Evolutionary conservation across 2,329 filamentous ascomycete genomes (phyloP).

Genomic region (Magnaporthiopsis rhizophila): DNA sequence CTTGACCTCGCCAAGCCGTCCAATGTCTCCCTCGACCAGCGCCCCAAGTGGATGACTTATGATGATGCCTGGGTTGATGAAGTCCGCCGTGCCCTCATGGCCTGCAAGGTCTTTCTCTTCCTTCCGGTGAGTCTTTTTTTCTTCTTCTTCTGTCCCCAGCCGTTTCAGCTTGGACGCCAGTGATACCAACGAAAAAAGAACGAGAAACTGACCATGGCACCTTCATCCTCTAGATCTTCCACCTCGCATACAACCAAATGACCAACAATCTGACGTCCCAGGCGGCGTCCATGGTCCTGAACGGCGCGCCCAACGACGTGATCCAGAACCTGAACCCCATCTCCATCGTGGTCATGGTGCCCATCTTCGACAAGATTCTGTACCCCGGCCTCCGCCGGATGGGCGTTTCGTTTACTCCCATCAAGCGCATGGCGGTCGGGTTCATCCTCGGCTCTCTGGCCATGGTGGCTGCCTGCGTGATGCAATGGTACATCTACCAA

Average conservation of each 20-base stretch:
- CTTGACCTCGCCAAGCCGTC: slow-evolving; percentile 51
- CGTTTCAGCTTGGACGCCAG: slow-evolving; percentile 24
- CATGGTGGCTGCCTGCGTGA: slow-evolving; percentile 47
- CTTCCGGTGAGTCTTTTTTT: slow-evolving; percentile 47
- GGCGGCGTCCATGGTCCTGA: slow-evolving; percentile 55
- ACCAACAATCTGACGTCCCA: slow-evolving; percentile 55
- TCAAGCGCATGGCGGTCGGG: slow-evolving; percentile 65
- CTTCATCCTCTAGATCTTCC: slow-evolving; percentile 10
- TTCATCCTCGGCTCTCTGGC: slow-evolving; percentile 57
- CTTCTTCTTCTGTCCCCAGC: slow-evolving; percentile 27
- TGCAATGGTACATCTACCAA: slow-evolving; percentile 57
- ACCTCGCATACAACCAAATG: slow-evolving; percentile 18
- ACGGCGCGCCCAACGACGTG: slow-evolving; percentile 69
- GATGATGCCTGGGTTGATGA: slow-evolving; percentile 23
- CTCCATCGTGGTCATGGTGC: slow-evolving; percentile 65
- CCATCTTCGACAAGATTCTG: slow-evolving; percentile 57
- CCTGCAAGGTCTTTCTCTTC: slow-evolving; percentile 63
- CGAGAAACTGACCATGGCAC: neutral
- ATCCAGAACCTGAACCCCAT: slow-evolving; percentile 69
- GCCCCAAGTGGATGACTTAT: slow-evolving; percentile 60
- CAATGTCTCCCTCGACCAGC: slow-evolving; percentile 42
- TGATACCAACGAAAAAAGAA: slow-evolving; percentile 22
- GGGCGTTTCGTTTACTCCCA: slow-evolving; percentile 60
- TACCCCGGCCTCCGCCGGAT: slow-evolving; percentile 59
- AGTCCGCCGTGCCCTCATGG: slow-evolving; percentile 58